A percentile compares a stretch with the other conserved stretches of the same genome.
Conservation (phyloP, 2,329 filamentous ascomycete species). For the Dothistroma septosporum region DNA sequence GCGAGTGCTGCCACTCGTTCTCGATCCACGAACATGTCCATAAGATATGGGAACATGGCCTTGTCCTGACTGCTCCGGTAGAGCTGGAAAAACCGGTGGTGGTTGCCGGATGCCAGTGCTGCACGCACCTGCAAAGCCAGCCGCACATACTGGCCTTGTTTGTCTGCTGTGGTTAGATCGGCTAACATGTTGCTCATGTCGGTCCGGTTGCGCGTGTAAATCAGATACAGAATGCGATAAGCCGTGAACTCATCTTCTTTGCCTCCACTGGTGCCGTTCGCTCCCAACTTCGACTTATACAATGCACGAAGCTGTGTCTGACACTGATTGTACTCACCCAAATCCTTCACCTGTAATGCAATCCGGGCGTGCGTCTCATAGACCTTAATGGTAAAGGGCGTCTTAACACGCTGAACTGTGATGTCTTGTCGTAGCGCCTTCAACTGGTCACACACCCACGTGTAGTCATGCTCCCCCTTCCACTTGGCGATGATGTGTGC, state of each 20-base stretch:
- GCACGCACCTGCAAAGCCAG: conserved; percentile 90
- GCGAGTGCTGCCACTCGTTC: conserved; percentile 87
- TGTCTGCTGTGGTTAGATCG: conserved; percentile 98
- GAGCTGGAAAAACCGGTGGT: conserved; percentile 95
- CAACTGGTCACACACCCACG: conserved; percentile 98
- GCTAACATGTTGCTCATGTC: conserved; percentile 97
- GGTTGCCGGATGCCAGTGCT: conserved; percentile 87
- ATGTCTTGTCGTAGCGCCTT: conserved; percentile 97
- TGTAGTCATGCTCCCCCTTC: conserved; percentile 89
- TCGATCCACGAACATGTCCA: conserved; percentile 97
- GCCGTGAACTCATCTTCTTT: conserved; percentile 95
- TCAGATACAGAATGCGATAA: conserved; percentile 99
- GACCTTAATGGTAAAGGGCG: conserved; percentile 90
- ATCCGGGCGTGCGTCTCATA: conserved; percentile 98
- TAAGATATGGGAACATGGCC: conserved; percentile 87
- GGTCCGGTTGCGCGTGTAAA: conserved; percentile 96
- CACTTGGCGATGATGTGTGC: conserved; percentile 91
- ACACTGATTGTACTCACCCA: conserved; percentile 99
- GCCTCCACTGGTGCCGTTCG: conserved; percentile 64
- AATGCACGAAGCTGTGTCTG: conserved; percentile 94
- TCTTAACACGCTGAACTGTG: conserved; percentile 95
- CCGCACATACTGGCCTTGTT: conserved; percentile 75
- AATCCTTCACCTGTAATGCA: conserved; percentile 93
- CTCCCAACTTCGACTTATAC: conserved; percentile 81
- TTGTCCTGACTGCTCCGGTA: conserved; percentile 74